Percentiles rank a stretch among this genome's conserved stretches.
phyloP scores from a whole-genome alignment of 2,329 filamentous ascomycete genomes.

The Diaporthe sp. region DNA sequence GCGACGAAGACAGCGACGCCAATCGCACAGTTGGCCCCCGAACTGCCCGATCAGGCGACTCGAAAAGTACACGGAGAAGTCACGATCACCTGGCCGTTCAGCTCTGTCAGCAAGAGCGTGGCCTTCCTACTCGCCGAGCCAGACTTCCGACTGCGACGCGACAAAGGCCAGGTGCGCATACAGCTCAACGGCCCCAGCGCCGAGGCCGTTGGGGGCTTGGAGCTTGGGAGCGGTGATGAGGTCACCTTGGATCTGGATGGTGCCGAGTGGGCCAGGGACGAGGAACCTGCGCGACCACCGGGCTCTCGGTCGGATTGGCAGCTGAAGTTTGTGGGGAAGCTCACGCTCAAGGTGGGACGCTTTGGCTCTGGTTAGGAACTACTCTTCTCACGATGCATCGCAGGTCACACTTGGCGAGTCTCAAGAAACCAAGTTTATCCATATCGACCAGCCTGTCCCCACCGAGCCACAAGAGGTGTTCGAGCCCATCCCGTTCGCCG shows the following conservation, averaged over 20 bases:
- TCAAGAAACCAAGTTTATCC: slow-evolving; percentile 62
- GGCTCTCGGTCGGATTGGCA: slow-evolving; percentile 71
- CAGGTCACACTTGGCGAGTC: slow-evolving; percentile 63
- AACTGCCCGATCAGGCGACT: slow-evolving; percentile 56
- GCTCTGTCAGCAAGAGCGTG: slow-evolving; percentile 79
- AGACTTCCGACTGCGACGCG: slow-evolving; percentile 83
- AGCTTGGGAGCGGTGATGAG: slow-evolving; percentile 83
- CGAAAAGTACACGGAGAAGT: slow-evolving; percentile 77
- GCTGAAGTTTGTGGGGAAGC: slow-evolving; percentile 65
- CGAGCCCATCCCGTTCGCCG: slow-evolving; percentile 30
- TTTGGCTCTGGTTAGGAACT: slow-evolving; percentile 42
- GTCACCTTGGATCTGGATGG: slow-evolving; percentile 79
- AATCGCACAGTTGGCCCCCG: slow-evolving; percentile 69
- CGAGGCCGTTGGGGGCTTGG: slow-evolving; percentile 74
- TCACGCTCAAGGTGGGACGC: slow-evolving; percentile 61
- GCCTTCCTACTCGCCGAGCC: slow-evolving; percentile 87
- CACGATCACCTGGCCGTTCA: slow-evolving; percentile 93
- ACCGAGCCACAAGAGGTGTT: slow-evolving; percentile 38
- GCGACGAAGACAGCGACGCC: slow-evolving; percentile 55
- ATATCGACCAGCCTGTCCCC: slow-evolving; percentile 63
- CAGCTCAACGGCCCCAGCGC: slow-evolving; percentile 81
- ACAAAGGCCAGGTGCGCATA: slow-evolving; percentile 84
- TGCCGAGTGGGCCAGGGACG: slow-evolving; percentile 73
- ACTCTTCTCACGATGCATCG: neutral
- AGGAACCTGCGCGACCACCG: slow-evolving; percentile 61